Evolutionary conservation across 2,329 filamentous ascomycete genomes (phyloP), one percentile per base, ranked within the genome.

Genomic region (Curvularia eragrostidis): DNA sequence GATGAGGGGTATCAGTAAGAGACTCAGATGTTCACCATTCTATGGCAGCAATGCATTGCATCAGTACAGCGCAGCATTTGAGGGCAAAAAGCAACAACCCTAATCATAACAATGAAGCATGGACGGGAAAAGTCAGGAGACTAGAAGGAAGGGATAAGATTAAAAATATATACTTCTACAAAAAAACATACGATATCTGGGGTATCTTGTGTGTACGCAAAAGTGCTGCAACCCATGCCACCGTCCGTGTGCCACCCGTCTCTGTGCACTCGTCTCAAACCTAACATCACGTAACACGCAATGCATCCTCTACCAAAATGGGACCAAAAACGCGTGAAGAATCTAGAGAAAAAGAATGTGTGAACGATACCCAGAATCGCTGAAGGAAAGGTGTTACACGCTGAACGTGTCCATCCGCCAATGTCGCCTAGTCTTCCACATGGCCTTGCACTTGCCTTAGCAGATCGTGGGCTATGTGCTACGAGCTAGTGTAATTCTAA

Each of bases 121-220:
- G 15, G 32, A 28, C n/a, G 32, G 15, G 28, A 9, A 30, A 42
- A 15, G 18, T 30, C 18, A 34, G 18, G 28, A 12, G 30, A n/a
- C n/a, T 23, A 32, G 26, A 39, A 19, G n/a, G 19, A 46, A 21
- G 28, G 10, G 23, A 48, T 41, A n/a, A 13, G 21, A 54, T 24
- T 42, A 48, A 41, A 54, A 24, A 18, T 39, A 50, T 42, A 44
- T 47, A 39, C 36, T 50, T 24, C 24, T 49, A 53, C 56, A 59
- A 58, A 62, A 59, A 58, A 62, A 52, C 41, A 50, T 55, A 12
- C 24, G 56, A 61, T 56, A 58, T 60, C 52, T 61, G 54, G 63
- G 63, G 49, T 58, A 64, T 65, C 46, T 42, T 52, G 54, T 49
- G 52, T 47, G 28, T 38, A 57, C 48, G 55, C 50, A 52, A 55